Base-by-base conservation (phyloP, 768 basidiomycete genomes). In the Lentinula sp. region DNA sequence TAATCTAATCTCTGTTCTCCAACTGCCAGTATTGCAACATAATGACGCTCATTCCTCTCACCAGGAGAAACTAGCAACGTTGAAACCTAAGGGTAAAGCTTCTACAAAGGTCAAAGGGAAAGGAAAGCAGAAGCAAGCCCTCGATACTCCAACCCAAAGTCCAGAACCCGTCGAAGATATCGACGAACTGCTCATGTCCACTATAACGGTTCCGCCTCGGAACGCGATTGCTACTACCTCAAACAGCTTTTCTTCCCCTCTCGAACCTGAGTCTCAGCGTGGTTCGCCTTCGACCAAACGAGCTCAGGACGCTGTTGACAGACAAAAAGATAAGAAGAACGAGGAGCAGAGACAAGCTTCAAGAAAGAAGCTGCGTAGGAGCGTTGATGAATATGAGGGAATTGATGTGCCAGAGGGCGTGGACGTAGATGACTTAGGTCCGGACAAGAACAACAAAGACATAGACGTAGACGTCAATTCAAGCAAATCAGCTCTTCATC, bases 121-220 rank as follows among this genome's bases (percentile, higher is more conserved):
- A 66, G 43, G 65, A 63, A 28, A 68, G 69, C 40, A 68, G 70
- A 58, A 70, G 70, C 61, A 71, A 74, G 54, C 68, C 9, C 46
- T 18, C 4, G 7, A 18, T 11, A 64, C 5, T 78, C 75, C 72
- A 78, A 8, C 45, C n/a, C 15, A 77, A 64, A 80, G 78, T 64
- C 68, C 71, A n/a, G 79, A 79, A 64, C 75, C 77, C 57, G 74
- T 71, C 69, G 68, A 34, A 62, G 64, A 31, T 61, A 65, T 54
- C 61, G 48, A 46, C 60, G 60, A 62, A 61, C 32, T 60, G 61
- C 64, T 61, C 53, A 48, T 50, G 54, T 52, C 51, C 48, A 42
- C 55, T 1, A 56, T 56, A 23, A 56, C 23, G 55, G 16, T 28
- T 43, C 18, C 51, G 13, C 15, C 37, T 28, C 9, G 13, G 23